A percentile compares a stretch with the other conserved stretches of the same genome.
phyloP scores from a whole-genome alignment of 1,284 basidiomycete genomes.

The Apiotrichum porosum region DNA sequence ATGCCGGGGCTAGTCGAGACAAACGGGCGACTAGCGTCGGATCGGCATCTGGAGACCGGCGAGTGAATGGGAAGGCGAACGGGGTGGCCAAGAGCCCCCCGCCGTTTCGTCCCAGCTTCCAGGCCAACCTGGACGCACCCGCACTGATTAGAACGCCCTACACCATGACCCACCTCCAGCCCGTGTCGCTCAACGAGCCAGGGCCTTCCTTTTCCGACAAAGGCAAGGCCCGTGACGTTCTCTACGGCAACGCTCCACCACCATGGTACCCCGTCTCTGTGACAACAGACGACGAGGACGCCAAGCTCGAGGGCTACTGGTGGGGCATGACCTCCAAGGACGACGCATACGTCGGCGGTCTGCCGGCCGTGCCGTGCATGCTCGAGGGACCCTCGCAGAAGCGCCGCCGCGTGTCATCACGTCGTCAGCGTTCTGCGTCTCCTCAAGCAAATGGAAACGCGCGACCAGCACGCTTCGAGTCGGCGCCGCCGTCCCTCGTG shows the following conservation, averaged over 20 bases:
- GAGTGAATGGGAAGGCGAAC: constrained; percentile 20
- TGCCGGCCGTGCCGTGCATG: constrained; percentile 41
- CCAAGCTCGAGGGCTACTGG: constrained; percentile 40
- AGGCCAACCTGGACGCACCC: constrained; percentile 46
- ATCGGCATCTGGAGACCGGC: constrained; percentile 17
- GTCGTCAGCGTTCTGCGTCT: constrained; percentile 1
- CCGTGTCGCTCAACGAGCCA: constrained; percentile 28
- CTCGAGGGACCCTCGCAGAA: constrained; percentile 13
- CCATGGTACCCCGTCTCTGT: constrained; percentile 33
- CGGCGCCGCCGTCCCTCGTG: constrained; percentile 18
- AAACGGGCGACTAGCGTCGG: constrained; percentile 18
- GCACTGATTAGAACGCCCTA: constrained; percentile 73
- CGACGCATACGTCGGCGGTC: constrained; percentile 34
- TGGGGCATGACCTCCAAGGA: constrained; percentile 38
- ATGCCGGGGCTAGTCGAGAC: constrained; percentile 14
- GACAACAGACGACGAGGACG: constrained; percentile 32
- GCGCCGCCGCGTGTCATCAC: constrained; percentile 6
- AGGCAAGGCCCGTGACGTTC: constrained; percentile 39
- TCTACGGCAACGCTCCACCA: constrained; percentile 30
- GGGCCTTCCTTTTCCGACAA: constrained; percentile 42
- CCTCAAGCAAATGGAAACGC: constrained; percentile 2
- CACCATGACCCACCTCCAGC: constrained; percentile 57
- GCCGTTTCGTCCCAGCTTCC: constrained; percentile 39
- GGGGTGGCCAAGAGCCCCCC: constrained; percentile 18
- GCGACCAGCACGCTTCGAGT: not conserved